These are phyloP conservation scores for Nothophytophthora sp. DNA, from an alignment of 352 stramenopile genomes.

Conservation along the genomic window DNA sequence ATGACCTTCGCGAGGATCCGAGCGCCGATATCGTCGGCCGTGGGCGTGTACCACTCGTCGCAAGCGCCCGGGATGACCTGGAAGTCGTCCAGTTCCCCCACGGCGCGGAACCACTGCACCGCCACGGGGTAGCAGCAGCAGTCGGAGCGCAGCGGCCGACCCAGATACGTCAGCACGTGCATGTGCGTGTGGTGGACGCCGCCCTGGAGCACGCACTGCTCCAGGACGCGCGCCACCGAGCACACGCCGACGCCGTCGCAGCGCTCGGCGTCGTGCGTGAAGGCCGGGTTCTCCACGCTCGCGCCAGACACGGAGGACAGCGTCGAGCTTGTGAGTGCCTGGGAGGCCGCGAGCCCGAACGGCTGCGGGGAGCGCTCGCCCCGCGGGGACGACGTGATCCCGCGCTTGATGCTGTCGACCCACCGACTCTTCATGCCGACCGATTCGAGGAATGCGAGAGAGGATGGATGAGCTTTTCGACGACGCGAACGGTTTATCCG, in stretches of 20 bases:
- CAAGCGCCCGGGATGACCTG: slow-evolving; percentile 65
- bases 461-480: background rate
- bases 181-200: slow-evolving; percentile 86
- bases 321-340: slow-evolving; percentile 23
- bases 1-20: slow-evolving; percentile 77
- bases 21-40: slow-evolving; percentile 78
- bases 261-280: slow-evolving; percentile 51
- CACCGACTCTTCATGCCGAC: slow-evolving; percentile 65
- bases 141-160: slow-evolving; percentile 52
- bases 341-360: slow-evolving; percentile 6
- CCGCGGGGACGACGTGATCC: slow-evolving; percentile 43
- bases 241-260: slow-evolving; percentile 63
- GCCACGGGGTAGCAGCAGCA: slow-evolving; percentile 72
- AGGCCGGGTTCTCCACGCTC: slow-evolving; percentile 44
- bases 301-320: slow-evolving; percentile 17
- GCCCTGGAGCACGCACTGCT: slow-evolving; percentile 76
- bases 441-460: background rate
- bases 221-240: slow-evolving; percentile 63
- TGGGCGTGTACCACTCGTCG: slow-evolving; percentile 81
- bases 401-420: slow-evolving; percentile 73
- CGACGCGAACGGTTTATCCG: no score
- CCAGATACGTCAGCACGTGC: slow-evolving; percentile 75
- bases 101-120: slow-evolving; percentile 78
- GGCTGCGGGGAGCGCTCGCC: slow-evolving; percentile 16
- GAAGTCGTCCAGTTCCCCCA: slow-evolving; percentile 68